Evolutionary conservation across 2,329 filamentous ascomycete species (phyloP).

Genomic region (Pleomassaria siparia): DNA sequence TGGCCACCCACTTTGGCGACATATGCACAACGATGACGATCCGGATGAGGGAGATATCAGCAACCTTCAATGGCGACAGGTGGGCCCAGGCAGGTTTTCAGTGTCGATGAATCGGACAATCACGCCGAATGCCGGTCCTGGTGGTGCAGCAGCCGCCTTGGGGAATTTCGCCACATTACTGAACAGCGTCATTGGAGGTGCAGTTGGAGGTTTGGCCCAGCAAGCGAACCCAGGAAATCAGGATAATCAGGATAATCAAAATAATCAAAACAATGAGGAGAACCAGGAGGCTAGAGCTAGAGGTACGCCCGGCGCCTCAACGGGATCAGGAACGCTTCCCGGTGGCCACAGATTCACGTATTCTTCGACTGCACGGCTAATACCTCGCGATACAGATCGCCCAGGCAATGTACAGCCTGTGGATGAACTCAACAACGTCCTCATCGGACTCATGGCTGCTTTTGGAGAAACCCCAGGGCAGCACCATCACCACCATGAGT

Average conservation of each 20-base stretch:
- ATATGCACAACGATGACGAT: conserved; percentile 44
- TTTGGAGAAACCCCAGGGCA: conserved; percentile 30
- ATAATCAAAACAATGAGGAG: conserved; percentile 14
- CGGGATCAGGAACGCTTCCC: conserved; percentile 14
- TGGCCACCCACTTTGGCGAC: conserved; percentile 51
- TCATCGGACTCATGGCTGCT: conserved; percentile 36
- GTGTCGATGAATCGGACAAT: conserved; percentile 39
- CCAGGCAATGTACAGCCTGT: conserved; percentile 47
- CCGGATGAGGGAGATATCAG: conserved; percentile 53
- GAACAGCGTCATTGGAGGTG: conserved; percentile 45
- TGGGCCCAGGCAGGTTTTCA: conserved; percentile 38
- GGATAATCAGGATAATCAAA: conserved; percentile 16
- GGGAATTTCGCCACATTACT: conserved; percentile 51
- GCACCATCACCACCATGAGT: conserved; percentile 7
- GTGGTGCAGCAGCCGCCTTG: conserved; percentile 31
- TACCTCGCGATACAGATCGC: conserved; percentile 57
- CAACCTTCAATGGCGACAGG: conserved; percentile 46
- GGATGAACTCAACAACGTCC: conserved; percentile 48
- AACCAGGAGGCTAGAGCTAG: conserved; percentile 15
- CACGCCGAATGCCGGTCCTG: conserved; percentile 23
- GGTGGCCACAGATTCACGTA: conserved; percentile 33
- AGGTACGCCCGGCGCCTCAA: conserved; percentile 1
- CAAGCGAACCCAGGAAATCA: conserved; percentile 7
- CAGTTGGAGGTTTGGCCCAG: background rate
- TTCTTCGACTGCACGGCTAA: conserved; percentile 41